These are phyloP conservation scores for Dissophora globulifera DNA, from an alignment of 192 early-diverging fungal species.

Conservation along the genomic window DNA sequence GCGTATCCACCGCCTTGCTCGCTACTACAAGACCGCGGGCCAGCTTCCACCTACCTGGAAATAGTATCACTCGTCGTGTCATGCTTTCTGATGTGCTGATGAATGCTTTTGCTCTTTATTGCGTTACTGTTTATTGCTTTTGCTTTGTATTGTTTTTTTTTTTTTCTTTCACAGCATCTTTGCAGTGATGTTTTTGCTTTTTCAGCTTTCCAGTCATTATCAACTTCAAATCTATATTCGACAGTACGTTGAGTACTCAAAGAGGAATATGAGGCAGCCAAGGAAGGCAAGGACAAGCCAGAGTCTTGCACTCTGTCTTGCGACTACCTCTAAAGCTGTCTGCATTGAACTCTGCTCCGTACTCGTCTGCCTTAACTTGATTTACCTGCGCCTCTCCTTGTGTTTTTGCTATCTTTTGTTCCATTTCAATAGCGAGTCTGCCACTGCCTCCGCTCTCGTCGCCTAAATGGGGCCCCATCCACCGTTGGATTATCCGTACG, in stretches of 20 bases:
- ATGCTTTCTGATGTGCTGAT: constrained; percentile 2
- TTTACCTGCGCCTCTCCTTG: constrained; percentile 3
- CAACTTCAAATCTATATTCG: constrained; percentile 23
- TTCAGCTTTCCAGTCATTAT: neutral
- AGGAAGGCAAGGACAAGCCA: neutral
- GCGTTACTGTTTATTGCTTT: neutral
- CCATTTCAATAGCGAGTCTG: constrained; percentile 69
- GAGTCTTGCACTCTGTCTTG: neutral
- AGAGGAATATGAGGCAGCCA: constrained; percentile 3
- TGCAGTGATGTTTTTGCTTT: neutral
- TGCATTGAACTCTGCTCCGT: constrained; percentile 28
- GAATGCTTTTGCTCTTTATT: neutral
- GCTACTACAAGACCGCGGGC: constrained; percentile 98
- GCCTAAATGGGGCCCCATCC: constrained; percentile 61
- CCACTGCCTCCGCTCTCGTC: constrained; percentile 83
- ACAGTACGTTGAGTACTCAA: constrained; percentile 28
- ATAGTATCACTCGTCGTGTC: constrained; percentile 73
- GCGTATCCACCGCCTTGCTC: constrained; percentile 96
- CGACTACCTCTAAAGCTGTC: neutral
- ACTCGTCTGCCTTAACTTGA: constrained; percentile 34
- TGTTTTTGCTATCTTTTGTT: constrained; percentile 17
- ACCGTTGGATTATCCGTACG: too few relatives aligned
- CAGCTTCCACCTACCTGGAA: constrained; percentile 98
- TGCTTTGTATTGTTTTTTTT: neutral
- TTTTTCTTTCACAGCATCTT: too few relatives aligned